Conservation (phyloP, 1,284 basidiomycete species). For the Malassezia globosa region DNA sequence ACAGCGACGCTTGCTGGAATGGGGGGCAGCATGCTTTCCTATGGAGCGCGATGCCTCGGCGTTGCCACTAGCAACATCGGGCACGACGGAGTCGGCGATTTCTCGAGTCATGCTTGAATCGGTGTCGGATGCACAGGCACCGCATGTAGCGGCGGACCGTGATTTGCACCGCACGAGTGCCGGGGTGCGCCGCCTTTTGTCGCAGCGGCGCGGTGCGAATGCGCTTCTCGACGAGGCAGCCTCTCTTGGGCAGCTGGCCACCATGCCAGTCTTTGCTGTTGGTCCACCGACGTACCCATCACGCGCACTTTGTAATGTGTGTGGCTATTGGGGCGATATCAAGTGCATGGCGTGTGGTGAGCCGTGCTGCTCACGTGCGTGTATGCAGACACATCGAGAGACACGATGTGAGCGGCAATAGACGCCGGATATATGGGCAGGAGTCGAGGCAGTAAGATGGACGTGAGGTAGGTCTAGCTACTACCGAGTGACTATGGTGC, state of each 20-base stretch:
- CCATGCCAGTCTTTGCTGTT: conserved; percentile 9
- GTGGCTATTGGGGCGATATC: conserved; percentile 16
- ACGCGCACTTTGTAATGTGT: conserved; percentile 13
- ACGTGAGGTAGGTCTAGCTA: too few relatives aligned
- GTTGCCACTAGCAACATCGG: background rate
- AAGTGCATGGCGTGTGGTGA: conserved; percentile 14
- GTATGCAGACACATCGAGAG: conserved; percentile 10
- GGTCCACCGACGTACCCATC: background rate
- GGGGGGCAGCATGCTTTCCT: conserved; percentile 15
- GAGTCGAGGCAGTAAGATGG: too few relatives aligned
- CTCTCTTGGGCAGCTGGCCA: conserved; percentile 4
- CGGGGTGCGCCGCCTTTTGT: conserved; percentile 12
- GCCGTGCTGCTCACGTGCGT: conserved; percentile 8
- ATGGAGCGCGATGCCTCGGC: background rate
- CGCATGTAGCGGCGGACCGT: conserved; percentile 7
- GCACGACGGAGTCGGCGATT: conserved; percentile 6
- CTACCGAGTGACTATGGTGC: too few relatives aligned
- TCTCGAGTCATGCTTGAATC: conserved; percentile 11
- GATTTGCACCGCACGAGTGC: conserved; percentile 5
- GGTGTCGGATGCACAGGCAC: conserved; percentile 12
- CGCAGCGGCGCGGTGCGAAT: conserved; percentile 15
- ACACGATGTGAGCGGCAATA: conserved; percentile 15
- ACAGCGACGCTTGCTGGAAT: conserved; percentile 12
- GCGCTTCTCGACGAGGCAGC: conserved; percentile 15
- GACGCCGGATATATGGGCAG: too few relatives aligned